Evolutionary conservation across 2,329 filamentous ascomycete genomes (phyloP), one percentile per base, ranked within the genome.

Genomic region (Alternaria incomplexa): DNA sequence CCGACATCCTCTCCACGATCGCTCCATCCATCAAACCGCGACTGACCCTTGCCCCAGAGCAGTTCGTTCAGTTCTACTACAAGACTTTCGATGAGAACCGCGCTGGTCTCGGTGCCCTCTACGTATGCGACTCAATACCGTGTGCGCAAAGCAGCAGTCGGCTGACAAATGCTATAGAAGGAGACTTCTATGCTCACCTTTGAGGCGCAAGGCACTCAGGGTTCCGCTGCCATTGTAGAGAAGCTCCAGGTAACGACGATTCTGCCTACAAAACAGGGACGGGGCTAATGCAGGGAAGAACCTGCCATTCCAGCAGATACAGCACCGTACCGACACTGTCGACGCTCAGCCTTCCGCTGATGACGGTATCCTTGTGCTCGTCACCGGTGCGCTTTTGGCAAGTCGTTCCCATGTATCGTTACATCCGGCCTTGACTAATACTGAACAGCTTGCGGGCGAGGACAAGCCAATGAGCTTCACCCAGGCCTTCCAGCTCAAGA

Each of bases 11-110:
- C 30, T 26, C 6, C 28, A 20, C 44, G 40, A 17, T 23, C 48
- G 30, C 44, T 40, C 13, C 12, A 44, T 30, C 43, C 25, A 20
- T 50, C 46, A 40, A 30, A 51, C 13, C 43, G 36, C 58, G 61
- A 67, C 71, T 73, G 61, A 76, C 65, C 40, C 20, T 47, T 51
- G 36, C 46, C 23, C 63, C 75, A 97, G 94, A 90, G 81, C 88
- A 96, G 83, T 97, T 98, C 83, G 90, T 95, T 71, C 79, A 90
- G 64, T 95, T 91, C 86, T 98, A 97, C 89, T 97, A 97, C 87
- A 85, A 90, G 76, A 90, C 89, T 63, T 97, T 97, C 83, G 93
- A 97, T 80, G 67, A 77, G 65, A 86, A 94, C 82, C 90, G 93
- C 76, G 82, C 82, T 59, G 74, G 79, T 55, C 87, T 97, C 46